Base-by-base conservation (phyloP, 2,329 filamentous ascomycete genomes). In the Proliferodiscus dingleyae region DNA sequence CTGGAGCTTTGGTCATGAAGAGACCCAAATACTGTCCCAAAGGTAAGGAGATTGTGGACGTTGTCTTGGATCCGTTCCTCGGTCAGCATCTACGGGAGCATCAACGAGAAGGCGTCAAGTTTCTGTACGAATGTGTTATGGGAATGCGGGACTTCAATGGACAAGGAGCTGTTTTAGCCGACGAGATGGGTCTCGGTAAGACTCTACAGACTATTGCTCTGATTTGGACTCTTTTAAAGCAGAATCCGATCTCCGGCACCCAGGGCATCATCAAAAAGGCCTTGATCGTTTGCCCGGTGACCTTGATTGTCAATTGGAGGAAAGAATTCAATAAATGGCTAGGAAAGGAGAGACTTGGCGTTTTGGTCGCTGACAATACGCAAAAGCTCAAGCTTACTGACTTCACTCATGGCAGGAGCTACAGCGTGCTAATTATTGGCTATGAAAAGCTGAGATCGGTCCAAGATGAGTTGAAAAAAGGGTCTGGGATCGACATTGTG, bases 121-220 rank as follows among this genome's bases (percentile, higher is more conserved):
- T 88, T 56, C 63, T 88, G 34, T 88, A 88, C 57, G 83, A 87
- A 64, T 87, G 83, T 59, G 80, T 87, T 0, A 87, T 87, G 83
- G 83, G 83, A 4, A 76, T 87, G 72, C 73, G 81, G 33, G 68
- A 73, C 33, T 81, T 76, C 50, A 78, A 78, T 55, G 83, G 83
- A 1, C 75, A 83, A 63, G 83, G 83, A 19, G 83, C 82, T 3
- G 81, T 88, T 47, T 68, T 88, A 39, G 84, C 84, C 2, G 84
- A 88, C 59, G 84, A 87, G 55, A 88, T 88, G 84, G 84, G 84
- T 0, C 64, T 88, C 2, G 84, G 84, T 16, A 88, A 88, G 65
- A 87, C 84, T 1, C 61, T 87, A 26, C 83, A 87, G 57, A 87
- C 83, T 0, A 87, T 88, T 57, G 71, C 83, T 3, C 64, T 87